Percentiles rank a stretch among this genome's conserved stretches.
Conservation (phyloP, 345 rosid species). For the Ceriops tagal region DNA sequence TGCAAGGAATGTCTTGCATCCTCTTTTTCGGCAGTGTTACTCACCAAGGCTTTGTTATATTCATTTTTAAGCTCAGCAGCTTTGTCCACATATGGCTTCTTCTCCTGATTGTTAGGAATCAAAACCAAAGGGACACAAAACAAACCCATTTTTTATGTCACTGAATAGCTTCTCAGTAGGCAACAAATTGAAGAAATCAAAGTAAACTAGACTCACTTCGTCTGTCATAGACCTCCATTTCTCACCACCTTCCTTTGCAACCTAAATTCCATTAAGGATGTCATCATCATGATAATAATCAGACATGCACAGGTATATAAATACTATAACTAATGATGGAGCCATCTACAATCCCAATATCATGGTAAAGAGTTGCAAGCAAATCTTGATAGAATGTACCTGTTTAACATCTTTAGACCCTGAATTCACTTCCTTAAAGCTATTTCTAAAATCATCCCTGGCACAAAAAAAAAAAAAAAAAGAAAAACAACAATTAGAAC, state of each 20-base stretch:
- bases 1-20: conserved; percentile 18
- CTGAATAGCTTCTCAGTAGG: background rate
- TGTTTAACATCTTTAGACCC: conserved; percentile 48
- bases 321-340: background rate
- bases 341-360: background rate
- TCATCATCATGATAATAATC: background rate
- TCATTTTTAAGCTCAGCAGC: conserved; percentile 75
- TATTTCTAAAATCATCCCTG: conserved; percentile 78
- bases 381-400: conserved; percentile 12
- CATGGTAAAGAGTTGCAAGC: background rate
- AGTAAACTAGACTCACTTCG: conserved; percentile 45
- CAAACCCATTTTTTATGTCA: background rate
- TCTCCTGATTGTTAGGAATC: conserved; percentile 46
- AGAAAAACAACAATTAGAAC: background rate
- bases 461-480: background rate
- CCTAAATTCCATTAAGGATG: conserved; percentile 33
- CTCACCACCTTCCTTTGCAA: conserved; percentile 78
- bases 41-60: conserved; percentile 43
- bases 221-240: conserved; percentile 77
- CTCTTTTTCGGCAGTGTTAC: conserved; percentile 26
- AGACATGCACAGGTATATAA: background rate
- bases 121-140: background rate
- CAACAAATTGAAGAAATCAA: background rate
- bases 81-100: conserved; percentile 60
- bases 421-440: conserved; percentile 57